These are phyloP conservation scores for Exophiala phaeomuriformis DNA, from an alignment of 2,329 filamentous ascomycete species.

Conservation along the genomic window DNA sequence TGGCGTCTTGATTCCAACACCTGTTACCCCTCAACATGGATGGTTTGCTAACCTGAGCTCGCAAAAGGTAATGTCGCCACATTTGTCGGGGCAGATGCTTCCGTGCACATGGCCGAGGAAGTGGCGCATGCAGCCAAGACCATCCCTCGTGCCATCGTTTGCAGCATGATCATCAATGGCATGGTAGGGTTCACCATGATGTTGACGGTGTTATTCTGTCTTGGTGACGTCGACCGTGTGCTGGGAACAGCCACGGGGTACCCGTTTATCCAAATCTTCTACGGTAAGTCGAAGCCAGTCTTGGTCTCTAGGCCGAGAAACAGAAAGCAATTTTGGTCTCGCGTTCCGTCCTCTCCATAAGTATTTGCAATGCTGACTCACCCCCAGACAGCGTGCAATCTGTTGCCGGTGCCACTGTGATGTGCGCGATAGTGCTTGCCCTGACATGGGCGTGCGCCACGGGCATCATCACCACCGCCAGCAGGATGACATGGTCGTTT, in stretches of 20 bases:
- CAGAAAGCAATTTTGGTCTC: too few relatives aligned
- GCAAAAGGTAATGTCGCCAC: constrained; percentile 29
- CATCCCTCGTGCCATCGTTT: constrained; percentile 29
- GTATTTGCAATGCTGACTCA: too few relatives aligned
- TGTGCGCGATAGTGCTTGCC: constrained; percentile 26
- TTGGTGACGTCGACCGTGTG: constrained; percentile 30
- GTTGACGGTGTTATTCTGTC: constrained; percentile 32
- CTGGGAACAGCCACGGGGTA: constrained; percentile 30
- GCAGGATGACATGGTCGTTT: constrained; percentile 28
- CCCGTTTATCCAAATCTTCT: constrained; percentile 31
- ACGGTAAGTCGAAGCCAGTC: constrained; percentile 15
- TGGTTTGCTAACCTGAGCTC: not conserved
- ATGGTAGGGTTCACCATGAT: constrained; percentile 34
- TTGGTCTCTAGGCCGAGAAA: not conserved
- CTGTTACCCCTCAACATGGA: not conserved
- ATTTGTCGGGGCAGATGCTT: constrained; percentile 30
- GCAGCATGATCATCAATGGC: constrained; percentile 30
- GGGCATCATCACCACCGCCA: constrained; percentile 27
- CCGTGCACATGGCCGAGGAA: constrained; percentile 29
- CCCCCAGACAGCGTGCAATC: constrained; percentile 23
- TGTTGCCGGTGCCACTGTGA: constrained; percentile 26
- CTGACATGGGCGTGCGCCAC: constrained; percentile 28
- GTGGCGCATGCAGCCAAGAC: constrained; percentile 26
- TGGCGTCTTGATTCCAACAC: not conserved
- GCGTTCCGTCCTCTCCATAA: too few relatives aligned